Conservation (phyloP, 1,139 yeast species). For the Hemisphaericaspora lyxosophila region DNA sequence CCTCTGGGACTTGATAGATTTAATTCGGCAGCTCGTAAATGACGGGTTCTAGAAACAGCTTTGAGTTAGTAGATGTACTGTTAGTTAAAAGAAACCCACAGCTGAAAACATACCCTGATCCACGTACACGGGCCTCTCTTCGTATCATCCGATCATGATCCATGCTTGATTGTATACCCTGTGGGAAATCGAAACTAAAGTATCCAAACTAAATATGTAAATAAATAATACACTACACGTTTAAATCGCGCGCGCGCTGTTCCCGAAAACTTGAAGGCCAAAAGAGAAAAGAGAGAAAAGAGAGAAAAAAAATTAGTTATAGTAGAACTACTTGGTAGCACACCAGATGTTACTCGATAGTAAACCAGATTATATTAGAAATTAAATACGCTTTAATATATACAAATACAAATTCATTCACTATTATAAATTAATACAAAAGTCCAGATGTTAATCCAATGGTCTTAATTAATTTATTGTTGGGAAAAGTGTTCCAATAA, state of each 20-base stretch:
- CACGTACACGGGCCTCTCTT: conserved; percentile 35
- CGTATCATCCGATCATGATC: conserved; percentile 19
- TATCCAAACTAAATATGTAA: no score
- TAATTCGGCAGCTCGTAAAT: conserved; percentile 9
- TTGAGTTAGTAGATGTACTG: no score
- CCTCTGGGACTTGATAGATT: conserved; percentile 1
- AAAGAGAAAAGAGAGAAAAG: no score
- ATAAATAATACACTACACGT: no score
- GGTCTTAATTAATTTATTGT: conserved; percentile 50
- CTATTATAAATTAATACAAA: background rate
- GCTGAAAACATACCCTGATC: conserved; percentile 42
- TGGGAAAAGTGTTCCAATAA: conserved; percentile 95
- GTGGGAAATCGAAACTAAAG: no score
- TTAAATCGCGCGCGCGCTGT: no score
- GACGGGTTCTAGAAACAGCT: conserved; percentile 11
- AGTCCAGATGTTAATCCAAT: background rate
- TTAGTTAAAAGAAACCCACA: no score
- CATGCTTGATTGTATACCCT: conserved; percentile 4
- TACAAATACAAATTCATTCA: conserved; percentile 8
- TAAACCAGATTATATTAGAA: conserved; percentile 5
- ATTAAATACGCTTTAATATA: conserved; percentile 3
- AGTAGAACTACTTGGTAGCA: background rate
- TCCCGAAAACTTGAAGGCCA: no score
- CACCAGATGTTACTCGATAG: conserved; percentile 1
- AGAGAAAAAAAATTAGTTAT: background rate